Evolutionary conservation across 75 land plant species (phyloP).

Genomic region (Isoetes taiwanensis): DNA sequence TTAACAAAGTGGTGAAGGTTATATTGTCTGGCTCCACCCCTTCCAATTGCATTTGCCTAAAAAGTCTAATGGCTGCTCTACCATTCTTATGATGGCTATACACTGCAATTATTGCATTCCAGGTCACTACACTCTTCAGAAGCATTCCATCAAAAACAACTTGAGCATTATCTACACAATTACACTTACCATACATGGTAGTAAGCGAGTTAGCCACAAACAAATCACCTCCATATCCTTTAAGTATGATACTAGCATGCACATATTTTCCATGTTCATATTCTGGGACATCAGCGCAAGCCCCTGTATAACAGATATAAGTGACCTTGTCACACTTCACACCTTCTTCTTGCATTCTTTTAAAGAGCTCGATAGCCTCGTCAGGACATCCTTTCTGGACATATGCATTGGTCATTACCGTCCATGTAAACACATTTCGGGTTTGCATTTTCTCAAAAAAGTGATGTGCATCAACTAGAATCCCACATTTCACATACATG

Average conservation of each 20-base stretch:
- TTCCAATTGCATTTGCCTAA: background rate
- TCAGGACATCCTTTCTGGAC: conserved; percentile 21
- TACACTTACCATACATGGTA: conserved; percentile 15
- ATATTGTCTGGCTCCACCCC: conserved; percentile 5
- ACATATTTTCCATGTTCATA: no score
- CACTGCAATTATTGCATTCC: conserved; percentile 13
- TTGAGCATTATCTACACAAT: background rate
- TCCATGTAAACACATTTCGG: conserved; percentile 29
- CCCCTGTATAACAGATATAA: no score
- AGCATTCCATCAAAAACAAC: background rate
- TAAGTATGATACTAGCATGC: background rate
- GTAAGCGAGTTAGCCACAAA: conserved; percentile 10
- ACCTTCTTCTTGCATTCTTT: conserved; percentile 13
- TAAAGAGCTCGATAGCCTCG: conserved; percentile 26
- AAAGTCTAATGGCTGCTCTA: background rate
- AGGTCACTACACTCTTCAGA: background rate
- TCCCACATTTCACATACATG: no score
- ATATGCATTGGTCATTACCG: conserved; percentile 41
- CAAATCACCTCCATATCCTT: conserved; percentile 3
- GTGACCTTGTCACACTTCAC: no score
- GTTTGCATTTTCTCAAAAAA: conserved; percentile 28
- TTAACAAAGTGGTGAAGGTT: background rate
- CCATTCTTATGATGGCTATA: background rate
- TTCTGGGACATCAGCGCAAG: no score
- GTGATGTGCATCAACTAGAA: conserved; percentile 11